Percentiles rank a stretch among this genome's conserved stretches.
Evolutionary conservation across 495 filamentous ascomycete species (phyloP).

Genomic region (Neurospora africana): DNA sequence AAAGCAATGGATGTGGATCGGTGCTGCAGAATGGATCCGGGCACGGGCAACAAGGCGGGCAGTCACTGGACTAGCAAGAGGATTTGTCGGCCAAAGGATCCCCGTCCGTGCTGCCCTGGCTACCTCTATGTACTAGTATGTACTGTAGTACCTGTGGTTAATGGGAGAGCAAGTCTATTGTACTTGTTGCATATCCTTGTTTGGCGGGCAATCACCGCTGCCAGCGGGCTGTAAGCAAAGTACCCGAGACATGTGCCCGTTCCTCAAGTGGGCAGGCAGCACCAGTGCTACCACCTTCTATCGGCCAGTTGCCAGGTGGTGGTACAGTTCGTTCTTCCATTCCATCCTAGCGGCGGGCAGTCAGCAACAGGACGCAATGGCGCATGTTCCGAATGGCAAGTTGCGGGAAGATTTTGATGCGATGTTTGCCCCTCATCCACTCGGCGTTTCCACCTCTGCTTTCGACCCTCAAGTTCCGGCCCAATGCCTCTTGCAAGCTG

Average conservation of each 20-base stretch:
- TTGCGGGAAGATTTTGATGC: neutral
- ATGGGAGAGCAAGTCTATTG: neutral
- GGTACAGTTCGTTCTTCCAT: neutral
- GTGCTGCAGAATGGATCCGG: neutral
- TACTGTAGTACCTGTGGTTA: neutral
- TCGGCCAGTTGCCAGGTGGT: neutral
- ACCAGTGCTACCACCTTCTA: neutral
- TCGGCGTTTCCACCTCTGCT: neutral
- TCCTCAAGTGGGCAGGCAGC: neutral
- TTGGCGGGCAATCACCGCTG: neutral
- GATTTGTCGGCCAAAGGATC: neutral
- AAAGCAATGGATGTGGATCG: neutral
- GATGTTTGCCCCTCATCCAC: neutral
- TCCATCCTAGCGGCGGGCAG: no score
- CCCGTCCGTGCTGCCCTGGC: neutral
- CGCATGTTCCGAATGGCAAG: neutral
- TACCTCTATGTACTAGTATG: no score
- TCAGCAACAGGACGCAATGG: neutral
- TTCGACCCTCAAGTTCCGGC: neutral
- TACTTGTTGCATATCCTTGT: neutral
- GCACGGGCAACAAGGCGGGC: neutral
- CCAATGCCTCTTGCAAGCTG: neutral
- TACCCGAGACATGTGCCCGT: neutral
- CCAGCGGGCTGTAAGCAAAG: neutral
- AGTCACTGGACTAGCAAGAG: neutral